Percentiles rank a stretch among this genome's conserved stretches.
phyloP scores from a whole-genome alignment of 306 rosid genomes.

The Medicago ruthenica region DNA sequence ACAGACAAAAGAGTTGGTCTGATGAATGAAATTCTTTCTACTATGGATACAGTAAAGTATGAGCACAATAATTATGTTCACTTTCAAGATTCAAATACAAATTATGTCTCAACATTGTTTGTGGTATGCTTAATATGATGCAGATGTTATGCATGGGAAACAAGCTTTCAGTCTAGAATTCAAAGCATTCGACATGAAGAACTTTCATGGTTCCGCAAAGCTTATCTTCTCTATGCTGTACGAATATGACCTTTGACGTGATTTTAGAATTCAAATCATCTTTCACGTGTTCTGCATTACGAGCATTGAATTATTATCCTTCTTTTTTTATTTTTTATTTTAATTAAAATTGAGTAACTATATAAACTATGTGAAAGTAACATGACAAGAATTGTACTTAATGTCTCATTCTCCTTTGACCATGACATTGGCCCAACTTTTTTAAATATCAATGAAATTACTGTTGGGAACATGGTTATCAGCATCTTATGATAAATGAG shows the following conservation, averaged over 20 bases:
- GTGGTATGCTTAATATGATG: constrained; percentile 45
- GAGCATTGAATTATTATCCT: too few species aligned
- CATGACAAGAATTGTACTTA: too few species aligned
- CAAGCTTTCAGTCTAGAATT: constrained; percentile 76
- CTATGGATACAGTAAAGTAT: constrained; percentile 95
- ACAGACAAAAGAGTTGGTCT: constrained; percentile 93
- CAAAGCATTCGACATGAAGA: constrained; percentile 71
- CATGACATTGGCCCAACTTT: too few species aligned
- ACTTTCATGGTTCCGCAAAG: constrained; percentile 74
- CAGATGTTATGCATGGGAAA: constrained; percentile 96
- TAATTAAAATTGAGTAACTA: too few species aligned
- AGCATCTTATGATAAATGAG: too few species aligned
- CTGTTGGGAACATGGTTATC: too few species aligned
- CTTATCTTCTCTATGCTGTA: constrained; percentile 78
- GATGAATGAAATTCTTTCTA: constrained; percentile 79
- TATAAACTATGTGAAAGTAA: too few species aligned
- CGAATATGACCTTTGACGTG: constrained; percentile 48
- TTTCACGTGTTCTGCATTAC: too few species aligned
- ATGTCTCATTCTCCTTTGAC: too few species aligned
- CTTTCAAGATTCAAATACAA: not conserved
- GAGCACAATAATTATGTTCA: constrained; percentile 25
- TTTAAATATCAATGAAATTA: too few species aligned
- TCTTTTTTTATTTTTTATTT: too few species aligned
- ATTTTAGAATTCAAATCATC: too few species aligned
- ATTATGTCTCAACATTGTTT: constrained; percentile 24